Conservation (phyloP, 2,329 filamentous ascomycete species). For the Colletotrichum sp. region DNA sequence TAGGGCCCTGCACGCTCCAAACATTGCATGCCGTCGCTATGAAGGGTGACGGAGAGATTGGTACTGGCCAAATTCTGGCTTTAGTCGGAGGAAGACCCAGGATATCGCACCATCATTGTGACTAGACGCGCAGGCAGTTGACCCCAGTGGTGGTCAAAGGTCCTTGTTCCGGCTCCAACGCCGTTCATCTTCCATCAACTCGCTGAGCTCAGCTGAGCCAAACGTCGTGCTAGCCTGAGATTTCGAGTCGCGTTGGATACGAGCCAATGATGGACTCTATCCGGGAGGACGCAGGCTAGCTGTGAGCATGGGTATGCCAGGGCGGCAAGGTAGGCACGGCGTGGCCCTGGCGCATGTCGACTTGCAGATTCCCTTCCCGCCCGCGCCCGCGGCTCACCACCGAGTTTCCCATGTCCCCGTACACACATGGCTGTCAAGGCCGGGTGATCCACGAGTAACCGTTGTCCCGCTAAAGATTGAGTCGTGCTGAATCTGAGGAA, state of each 20-base stretch:
- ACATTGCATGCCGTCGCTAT: neutral
- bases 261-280: neutral
- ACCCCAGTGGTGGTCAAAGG: neutral
- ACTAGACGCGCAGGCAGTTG: neutral
- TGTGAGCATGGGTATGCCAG: neutral
- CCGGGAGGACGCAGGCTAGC: neutral
- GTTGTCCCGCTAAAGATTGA: neutral
- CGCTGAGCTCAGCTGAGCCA: neutral
- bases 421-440: neutral
- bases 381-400: neutral
- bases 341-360: neutral
- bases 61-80: neutral
- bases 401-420: neutral
- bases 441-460: constrained; percentile 2
- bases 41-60: neutral
- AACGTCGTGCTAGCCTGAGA: neutral
- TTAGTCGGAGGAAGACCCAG: neutral
- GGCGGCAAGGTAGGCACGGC: neutral
- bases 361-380: constrained; percentile 12
- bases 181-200: neutral
- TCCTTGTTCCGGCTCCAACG: neutral
- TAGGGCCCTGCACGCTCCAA: neutral
- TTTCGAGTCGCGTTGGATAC: neutral
- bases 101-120: neutral
- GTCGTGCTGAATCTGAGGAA: constrained; percentile 7